phyloP scores from a whole-genome alignment of 768 basidiomycete genomes.

The Sporobolomyces phaffii region DNA sequence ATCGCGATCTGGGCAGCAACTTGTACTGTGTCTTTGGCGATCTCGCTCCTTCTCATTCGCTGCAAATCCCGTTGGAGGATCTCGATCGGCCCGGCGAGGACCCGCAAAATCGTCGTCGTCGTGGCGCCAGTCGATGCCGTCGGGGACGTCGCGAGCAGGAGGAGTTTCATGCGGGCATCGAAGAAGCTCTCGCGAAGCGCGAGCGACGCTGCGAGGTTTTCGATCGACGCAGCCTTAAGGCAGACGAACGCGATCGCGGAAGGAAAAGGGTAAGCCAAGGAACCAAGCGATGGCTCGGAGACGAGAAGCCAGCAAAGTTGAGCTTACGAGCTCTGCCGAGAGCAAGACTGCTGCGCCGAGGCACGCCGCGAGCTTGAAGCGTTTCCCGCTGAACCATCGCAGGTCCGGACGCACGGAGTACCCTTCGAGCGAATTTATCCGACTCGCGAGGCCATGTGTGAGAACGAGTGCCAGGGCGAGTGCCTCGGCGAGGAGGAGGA shows the following conservation, averaged over 20 bases:
- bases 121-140: background rate
- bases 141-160: background rate
- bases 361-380: too few species aligned
- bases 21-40: background rate
- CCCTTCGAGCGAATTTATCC: too few species aligned
- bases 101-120: background rate
- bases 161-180: background rate
- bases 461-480: background rate
- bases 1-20: background rate
- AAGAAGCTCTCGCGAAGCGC: background rate
- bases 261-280: too few species aligned
- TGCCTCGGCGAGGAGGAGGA: background rate
- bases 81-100: background rate
- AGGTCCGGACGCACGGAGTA: too few species aligned
- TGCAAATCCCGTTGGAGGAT: background rate
- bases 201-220: background rate
- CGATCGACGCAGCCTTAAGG: background rate
- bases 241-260: too few species aligned
- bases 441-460: too few species aligned
- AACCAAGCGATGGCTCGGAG: too few species aligned
- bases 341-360: too few species aligned
- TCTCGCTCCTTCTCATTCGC: background rate
- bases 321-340: too few species aligned
- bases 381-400: too few species aligned
- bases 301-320: too few species aligned